These are phyloP conservation scores for Blumeria graminis DNA, from an alignment of 2,329 filamentous ascomycete genomes.

Conservation along the genomic window DNA sequence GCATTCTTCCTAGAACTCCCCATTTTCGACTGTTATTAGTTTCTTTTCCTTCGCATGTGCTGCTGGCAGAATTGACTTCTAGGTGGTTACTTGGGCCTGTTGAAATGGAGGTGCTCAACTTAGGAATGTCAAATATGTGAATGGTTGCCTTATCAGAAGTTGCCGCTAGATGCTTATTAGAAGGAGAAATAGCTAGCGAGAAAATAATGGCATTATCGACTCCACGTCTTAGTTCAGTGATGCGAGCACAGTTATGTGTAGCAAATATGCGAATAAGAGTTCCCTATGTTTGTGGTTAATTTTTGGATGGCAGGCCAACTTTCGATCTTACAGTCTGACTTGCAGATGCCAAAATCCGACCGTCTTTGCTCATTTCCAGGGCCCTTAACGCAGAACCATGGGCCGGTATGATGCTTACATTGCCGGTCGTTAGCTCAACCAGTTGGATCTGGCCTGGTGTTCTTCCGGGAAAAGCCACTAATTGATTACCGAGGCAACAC, in stretches of 20 bases:
- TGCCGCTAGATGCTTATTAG: slow-evolving; percentile 56
- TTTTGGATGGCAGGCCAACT: no score
- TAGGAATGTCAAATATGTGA: slow-evolving; percentile 73
- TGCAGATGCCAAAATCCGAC: slow-evolving; percentile 63
- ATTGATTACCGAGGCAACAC: slow-evolving; percentile 48
- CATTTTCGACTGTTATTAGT: slow-evolving; percentile 40
- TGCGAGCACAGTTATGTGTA: slow-evolving; percentile 52
- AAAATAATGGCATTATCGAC: slow-evolving; percentile 75
- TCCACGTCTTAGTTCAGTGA: slow-evolving; percentile 69
- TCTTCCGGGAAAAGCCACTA: slow-evolving; percentile 68
- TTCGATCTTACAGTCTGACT: slow-evolving; percentile 41
- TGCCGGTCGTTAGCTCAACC: slow-evolving; percentile 51
- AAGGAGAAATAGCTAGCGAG: slow-evolving; percentile 69
- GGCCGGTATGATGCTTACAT: slow-evolving; percentile 82
- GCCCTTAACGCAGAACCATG: slow-evolving; percentile 61
- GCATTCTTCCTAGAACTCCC: slow-evolving; percentile 64
- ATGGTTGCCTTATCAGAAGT: slow-evolving; percentile 94
- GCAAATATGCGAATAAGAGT: slow-evolving; percentile 74
- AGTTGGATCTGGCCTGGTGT: slow-evolving; percentile 74
- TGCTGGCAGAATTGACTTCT: slow-evolving; percentile 10
- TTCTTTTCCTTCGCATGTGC: slow-evolving; percentile 19
- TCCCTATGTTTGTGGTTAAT: slow-evolving; percentile 25
- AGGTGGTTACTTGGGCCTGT: slow-evolving; percentile 13
- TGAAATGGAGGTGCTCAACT: slow-evolving; percentile 19
- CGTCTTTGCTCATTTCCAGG: slow-evolving; percentile 56